Evolutionary conservation across 2,329 filamentous ascomycete genomes (phyloP), one percentile per base, ranked within the genome.

Genomic region (Samsoniella hepiali): DNA sequence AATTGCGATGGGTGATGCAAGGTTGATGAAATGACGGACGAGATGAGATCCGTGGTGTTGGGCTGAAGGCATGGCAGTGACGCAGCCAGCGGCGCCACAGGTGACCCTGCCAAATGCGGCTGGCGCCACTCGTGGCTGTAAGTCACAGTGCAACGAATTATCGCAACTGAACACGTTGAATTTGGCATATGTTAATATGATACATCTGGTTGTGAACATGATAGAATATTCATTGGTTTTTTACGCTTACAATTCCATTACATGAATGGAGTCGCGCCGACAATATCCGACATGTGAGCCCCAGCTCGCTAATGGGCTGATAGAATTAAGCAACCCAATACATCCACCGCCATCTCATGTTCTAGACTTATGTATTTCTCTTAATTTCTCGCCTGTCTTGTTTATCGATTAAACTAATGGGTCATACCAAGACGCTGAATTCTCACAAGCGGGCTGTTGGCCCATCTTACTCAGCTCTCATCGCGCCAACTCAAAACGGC

Each of bases 31-130:
- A 44, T 50, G 11, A 5, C 29, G 9, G 13, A 38, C 34, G 17
- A 51, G 58, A 53, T 45, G 58, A 42, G 29, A 44, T 59, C 27
- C 22, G 22, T 27, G 27, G 44, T 10, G 8, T 44, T 38, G 27
- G 58, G 49, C 29, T 44, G 58, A 49, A 36, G 36, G 13, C 34
- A 29, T 29, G 34, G 47, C 58, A 44, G 58, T 61, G 36, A 44
- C 58, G 49, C 49, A 53, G 58, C 36, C 10, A 29, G 38, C 31
- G 15, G 38, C 58, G 58, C 58, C 49, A 61, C 58, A 50, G 11
- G 57, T 40, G 34, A 47, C 40, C 17, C 9, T 22, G 44, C 57
- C 34, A n/a, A 40, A 49, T 38, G 6, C 44, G 32, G 40, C 55
- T 44, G 29, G 44, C 44, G 56, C 56, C 56, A 58, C 42, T 31